Conservation (phyloP, 2,329 filamentous ascomycete genomes). For the Penicillium sp. region DNA sequence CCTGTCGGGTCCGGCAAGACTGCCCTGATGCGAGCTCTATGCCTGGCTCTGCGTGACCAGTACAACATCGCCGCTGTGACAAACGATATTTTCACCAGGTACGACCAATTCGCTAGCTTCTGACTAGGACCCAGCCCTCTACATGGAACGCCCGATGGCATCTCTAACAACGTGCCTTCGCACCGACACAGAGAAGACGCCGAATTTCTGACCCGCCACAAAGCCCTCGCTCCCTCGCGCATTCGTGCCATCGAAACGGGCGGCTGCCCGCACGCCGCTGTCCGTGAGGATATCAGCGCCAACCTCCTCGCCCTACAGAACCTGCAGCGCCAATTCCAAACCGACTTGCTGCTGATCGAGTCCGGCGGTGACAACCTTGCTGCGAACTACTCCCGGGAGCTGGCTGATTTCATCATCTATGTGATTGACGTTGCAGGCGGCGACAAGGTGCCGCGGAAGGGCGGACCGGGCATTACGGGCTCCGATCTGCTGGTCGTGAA, state of each 20-base stretch:
- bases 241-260: slow-evolving; percentile 97
- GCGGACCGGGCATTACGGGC: slow-evolving; percentile 94
- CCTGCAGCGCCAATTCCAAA: slow-evolving; percentile 73
- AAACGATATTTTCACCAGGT: slow-evolving; percentile 95
- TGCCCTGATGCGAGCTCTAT: slow-evolving; percentile 91
- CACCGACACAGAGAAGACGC: slow-evolving; percentile 70
- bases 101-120: slow-evolving; percentile 6
- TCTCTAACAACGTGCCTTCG: slow-evolving; percentile 5
- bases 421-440: slow-evolving; percentile 96
- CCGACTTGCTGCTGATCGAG: slow-evolving; percentile 89
- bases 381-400: slow-evolving; percentile 90
- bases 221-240: slow-evolving; percentile 74
- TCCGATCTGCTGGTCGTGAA: slow-evolving; percentile 92
- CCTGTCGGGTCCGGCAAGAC: slow-evolving; percentile 97
- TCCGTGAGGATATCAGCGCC: slow-evolving; percentile 91
- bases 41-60: slow-evolving; percentile 71
- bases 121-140: not conserved
- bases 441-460: slow-evolving; percentile 95
- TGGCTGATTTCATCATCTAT: slow-evolving; percentile 97
- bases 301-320: slow-evolving; percentile 92
- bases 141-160: too few species aligned
- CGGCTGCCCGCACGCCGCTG: slow-evolving; percentile 93
- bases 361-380: slow-evolving; percentile 94
- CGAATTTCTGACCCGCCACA: slow-evolving; percentile 88
- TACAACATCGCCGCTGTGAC: slow-evolving; percentile 93